A percentile compares a stretch with the other conserved stretches of the same genome.
phyloP scores from a whole-genome alignment of 495 filamentous ascomycete genomes.

The Margaritispora aquatica region DNA sequence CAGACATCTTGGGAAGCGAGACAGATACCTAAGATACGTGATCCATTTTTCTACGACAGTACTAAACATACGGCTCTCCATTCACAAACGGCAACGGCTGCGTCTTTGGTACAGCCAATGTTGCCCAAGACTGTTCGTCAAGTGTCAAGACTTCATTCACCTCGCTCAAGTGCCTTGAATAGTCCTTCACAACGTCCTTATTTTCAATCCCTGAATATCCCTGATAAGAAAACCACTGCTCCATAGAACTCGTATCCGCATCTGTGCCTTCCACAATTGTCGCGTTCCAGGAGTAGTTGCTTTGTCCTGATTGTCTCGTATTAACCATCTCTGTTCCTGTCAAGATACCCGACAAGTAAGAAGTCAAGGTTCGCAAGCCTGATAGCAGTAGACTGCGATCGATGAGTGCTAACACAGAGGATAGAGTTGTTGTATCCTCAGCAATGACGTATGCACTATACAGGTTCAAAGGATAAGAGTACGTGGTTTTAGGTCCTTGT shows the following conservation, averaged over 20 bases:
- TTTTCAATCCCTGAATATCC: not conserved
- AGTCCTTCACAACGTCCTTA: not conserved
- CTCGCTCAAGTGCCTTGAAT: not conserved
- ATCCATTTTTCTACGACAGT: too few relatives aligned
- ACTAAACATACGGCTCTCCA: not conserved
- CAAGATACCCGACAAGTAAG: not conserved
- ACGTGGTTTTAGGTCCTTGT: not conserved
- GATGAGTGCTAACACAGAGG: slow-evolving; percentile 2
- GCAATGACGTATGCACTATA: slow-evolving; percentile 6
- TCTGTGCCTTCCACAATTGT: not conserved
- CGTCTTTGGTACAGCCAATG: not conserved
- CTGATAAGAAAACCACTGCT: slow-evolving; percentile 2
- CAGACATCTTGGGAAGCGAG: too few relatives aligned
- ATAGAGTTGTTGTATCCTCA: not conserved
- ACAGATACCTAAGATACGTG: too few relatives aligned
- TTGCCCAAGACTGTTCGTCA: not conserved
- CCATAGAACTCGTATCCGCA: not conserved
- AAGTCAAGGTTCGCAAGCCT: not conserved
- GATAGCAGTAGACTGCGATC: not conserved
- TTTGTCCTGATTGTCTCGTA: not conserved
- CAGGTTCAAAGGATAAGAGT: slow-evolving; percentile 1
- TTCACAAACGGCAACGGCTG: slow-evolving; percentile 2
- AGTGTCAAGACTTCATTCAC: not conserved
- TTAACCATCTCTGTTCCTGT: not conserved
- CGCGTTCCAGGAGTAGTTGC: not conserved